These are phyloP conservation scores for Suillus fuscotomentosus DNA, from an alignment of 768 basidiomycete species.

Conservation along the genomic window DNA sequence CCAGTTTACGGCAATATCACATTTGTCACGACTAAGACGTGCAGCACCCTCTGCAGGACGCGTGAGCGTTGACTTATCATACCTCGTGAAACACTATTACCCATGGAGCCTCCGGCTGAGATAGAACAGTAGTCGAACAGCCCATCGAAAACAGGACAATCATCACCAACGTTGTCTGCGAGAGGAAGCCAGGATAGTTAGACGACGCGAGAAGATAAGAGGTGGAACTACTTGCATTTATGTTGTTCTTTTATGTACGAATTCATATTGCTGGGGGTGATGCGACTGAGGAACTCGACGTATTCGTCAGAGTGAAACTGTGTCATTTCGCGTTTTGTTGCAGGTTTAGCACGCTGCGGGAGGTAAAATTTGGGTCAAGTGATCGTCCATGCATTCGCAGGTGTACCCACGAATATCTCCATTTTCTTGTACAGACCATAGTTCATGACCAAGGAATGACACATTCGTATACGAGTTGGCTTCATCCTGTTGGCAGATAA, in stretches of 20 bases:
- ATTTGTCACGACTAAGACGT: slow-evolving; percentile 91
- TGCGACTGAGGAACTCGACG: slow-evolving; percentile 92
- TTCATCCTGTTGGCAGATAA: slow-evolving; percentile 67
- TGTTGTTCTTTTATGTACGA: slow-evolving; percentile 92
- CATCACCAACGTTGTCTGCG: slow-evolving; percentile 95
- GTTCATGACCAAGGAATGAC: slow-evolving; percentile 99
- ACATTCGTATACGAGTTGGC: slow-evolving; percentile 98
- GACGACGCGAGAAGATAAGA: neutral
- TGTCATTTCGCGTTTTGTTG: slow-evolving; percentile 99
- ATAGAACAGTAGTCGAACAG: slow-evolving; percentile 99
- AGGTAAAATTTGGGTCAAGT: slow-evolving; percentile 2
- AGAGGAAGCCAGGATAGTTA: slow-evolving; percentile 1
- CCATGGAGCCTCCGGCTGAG: slow-evolving; percentile 99
- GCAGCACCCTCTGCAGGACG: slow-evolving; percentile 86
- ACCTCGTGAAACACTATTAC: slow-evolving; percentile 43
- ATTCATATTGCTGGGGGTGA: slow-evolving; percentile 95
- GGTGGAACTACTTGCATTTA: slow-evolving; percentile 65
- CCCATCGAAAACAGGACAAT: slow-evolving; percentile 98
- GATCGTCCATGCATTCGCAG: neutral
- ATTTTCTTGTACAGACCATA: slow-evolving; percentile 99
- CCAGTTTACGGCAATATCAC: slow-evolving; percentile 99
- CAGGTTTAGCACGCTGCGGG: slow-evolving; percentile 92
- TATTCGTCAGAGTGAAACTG: slow-evolving; percentile 99
- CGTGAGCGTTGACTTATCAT: slow-evolving; percentile 1
- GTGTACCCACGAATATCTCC: slow-evolving; percentile 94